These are phyloP conservation scores for Tylopilus intermedius DNA, from an alignment of 768 basidiomycete species.

Conservation along the genomic window DNA sequence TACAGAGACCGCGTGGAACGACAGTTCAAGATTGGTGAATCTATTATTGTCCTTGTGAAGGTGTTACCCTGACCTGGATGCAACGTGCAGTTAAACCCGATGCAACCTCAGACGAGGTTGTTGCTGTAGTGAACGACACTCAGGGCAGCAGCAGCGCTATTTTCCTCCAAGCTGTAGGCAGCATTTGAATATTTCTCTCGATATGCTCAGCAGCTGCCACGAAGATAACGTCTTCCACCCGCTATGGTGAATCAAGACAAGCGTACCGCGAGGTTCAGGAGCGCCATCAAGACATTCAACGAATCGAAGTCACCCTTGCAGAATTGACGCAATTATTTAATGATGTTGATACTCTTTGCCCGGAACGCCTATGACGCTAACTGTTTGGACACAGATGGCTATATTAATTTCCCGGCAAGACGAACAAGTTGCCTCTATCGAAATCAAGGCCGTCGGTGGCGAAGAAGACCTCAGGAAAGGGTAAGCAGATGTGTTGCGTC, in stretches of 20 bases:
- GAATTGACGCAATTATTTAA: slow-evolving; percentile 85
- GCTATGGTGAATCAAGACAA: slow-evolving; percentile 76
- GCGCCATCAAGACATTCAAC: slow-evolving; percentile 78
- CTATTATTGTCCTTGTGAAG: not conserved
- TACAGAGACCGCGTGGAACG: slow-evolving; percentile 65
- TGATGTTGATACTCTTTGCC: slow-evolving; percentile 47
- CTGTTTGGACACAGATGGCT: slow-evolving; percentile 53
- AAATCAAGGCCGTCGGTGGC: slow-evolving; percentile 57
- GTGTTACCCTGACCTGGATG: not conserved
- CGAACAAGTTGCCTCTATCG: slow-evolving; percentile 59
- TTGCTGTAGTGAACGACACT: slow-evolving; percentile 61
- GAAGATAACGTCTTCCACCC: slow-evolving; percentile 69
- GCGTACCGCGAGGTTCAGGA: slow-evolving; percentile 88
- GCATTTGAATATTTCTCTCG: not conserved
- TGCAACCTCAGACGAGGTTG: slow-evolving; percentile 76
- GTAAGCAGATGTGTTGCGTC: slow-evolving; percentile 37
- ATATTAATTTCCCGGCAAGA: slow-evolving; percentile 77
- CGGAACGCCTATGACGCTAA: not conserved
- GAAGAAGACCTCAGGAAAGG: slow-evolving; percentile 67
- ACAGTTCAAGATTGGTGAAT: slow-evolving; percentile 70
- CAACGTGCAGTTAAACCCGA: slow-evolving; percentile 68
- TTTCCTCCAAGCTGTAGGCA: slow-evolving; percentile 66
- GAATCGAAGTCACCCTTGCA: slow-evolving; percentile 82
- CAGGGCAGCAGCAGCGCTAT: slow-evolving; percentile 57
- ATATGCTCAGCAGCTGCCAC: not conserved